phyloP scores from a whole-genome alignment of 164 flowering plant genomes.

The Nymphaea colorata region DNA sequence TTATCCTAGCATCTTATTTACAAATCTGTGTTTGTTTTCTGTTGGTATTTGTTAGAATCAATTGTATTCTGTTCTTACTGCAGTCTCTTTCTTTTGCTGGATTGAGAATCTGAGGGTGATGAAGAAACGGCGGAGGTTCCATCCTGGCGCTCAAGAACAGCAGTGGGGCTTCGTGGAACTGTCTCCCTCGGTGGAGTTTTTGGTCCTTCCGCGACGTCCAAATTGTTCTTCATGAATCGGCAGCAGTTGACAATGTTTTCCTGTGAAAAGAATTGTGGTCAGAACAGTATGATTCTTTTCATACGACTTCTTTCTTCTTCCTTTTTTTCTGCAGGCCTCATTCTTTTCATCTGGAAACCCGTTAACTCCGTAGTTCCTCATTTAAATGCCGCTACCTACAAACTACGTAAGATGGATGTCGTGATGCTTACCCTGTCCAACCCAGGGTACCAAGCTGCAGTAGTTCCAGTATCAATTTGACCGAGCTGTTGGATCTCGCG shows the following conservation, averaged over 20 bases:
- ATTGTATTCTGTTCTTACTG: neutral
- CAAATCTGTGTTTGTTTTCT: neutral
- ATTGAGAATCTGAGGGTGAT: neutral
- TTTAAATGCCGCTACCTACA: too few species aligned
- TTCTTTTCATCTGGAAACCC: too few species aligned
- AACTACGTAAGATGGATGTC: neutral
- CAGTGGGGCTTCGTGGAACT: neutral
- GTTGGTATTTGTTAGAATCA: neutral
- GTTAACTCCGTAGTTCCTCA: too few species aligned
- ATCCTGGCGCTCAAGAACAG: neutral
- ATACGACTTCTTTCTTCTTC: neutral
- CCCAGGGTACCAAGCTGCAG: neutral
- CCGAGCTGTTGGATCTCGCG: slow-evolving; percentile 39
- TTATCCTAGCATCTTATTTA: neutral
- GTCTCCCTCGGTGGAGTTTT: neutral
- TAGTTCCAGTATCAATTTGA: neutral
- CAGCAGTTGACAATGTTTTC: neutral
- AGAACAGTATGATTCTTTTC: neutral
- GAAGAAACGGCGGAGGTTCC: neutral
- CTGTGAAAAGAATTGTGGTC: neutral
- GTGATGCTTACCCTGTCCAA: neutral
- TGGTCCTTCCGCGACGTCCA: neutral
- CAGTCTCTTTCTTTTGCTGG: neutral
- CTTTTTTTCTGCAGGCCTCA: neutral
- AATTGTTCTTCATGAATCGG: neutral